These are phyloP conservation scores for Phytophthora palmivora DNA, from an alignment of 352 stramenopile genomes.

Conservation along the genomic window DNA sequence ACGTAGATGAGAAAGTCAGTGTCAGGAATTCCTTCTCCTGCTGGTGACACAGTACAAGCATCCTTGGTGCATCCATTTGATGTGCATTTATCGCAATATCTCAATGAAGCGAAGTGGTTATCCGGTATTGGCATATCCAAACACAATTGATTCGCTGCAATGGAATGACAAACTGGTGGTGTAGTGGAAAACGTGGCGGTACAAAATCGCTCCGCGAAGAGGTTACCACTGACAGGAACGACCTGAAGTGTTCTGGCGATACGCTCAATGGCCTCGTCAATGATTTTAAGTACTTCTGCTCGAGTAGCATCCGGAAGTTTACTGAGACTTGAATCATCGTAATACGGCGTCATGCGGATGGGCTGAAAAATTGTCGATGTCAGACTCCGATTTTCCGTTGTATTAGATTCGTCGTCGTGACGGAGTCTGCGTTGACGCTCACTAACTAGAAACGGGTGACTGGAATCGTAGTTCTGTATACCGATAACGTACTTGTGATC, in stretches of 20 bases:
- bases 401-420: background rate
- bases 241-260: constrained; percentile 58
- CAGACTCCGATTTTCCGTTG: constrained; percentile 19
- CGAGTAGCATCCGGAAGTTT: constrained; percentile 41
- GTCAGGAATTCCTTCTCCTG: constrained; percentile 45
- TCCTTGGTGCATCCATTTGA: constrained; percentile 43
- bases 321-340: constrained; percentile 59
- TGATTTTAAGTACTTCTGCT: constrained; percentile 50
- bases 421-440: constrained; percentile 23
- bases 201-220: constrained; percentile 65
- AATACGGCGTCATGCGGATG: constrained; percentile 75
- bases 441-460: constrained; percentile 28
- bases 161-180: constrained; percentile 54
- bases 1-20: constrained; percentile 82
- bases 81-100: constrained; percentile 51
- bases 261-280: constrained; percentile 59
- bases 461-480: constrained; percentile 27
- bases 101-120: constrained; percentile 53
- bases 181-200: constrained; percentile 49
- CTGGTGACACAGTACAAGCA: constrained; percentile 32
- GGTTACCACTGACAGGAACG: constrained; percentile 67
- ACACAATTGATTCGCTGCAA: constrained; percentile 57
- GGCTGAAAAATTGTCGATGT: constrained; percentile 41
- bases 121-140: constrained; percentile 76
- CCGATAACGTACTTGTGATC: constrained; percentile 23